Base-by-base conservation (phyloP, 2,329 filamentous ascomycete genomes). In the Cadophora sp. region DNA sequence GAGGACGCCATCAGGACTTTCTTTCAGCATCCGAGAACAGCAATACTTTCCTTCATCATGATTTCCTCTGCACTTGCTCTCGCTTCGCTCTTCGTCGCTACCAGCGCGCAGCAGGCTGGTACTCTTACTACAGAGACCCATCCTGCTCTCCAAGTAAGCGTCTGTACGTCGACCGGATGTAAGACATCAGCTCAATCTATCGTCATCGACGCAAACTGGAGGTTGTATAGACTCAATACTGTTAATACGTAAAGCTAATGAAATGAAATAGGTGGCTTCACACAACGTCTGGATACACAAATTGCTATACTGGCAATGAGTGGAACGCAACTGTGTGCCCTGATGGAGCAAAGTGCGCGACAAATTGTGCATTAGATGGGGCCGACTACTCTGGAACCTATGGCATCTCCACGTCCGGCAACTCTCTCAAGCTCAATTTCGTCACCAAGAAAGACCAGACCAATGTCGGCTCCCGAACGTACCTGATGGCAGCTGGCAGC, bases 391-490 rank as follows among this genome's bases (percentile, higher is more conserved):
- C 77, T 4, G 75, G 73, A 58, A 86, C 84, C 40, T 87, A 87
- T 66, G 85, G 87, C 72, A 85, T 89, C 75, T 84, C 81, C 62
- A 83, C 87, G 68, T 83, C 81, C 75, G 83, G 83, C 72, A 81
- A 84, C 75, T 77, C 83, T 67, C 79, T 89, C 72, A 85, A 80
- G 73, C 80, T 89, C 73, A 83, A 84, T 78, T 88, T 89, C 74
- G 85, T 89, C 69, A 88, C 85, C 70, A 81, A 85, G 73, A 80
- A 62, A 5, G n/a, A 66, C 14, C 68, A 73, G 43, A 72, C 82
- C 73, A 86, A 86, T 75, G 76, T 86, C 56, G 84, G 84, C 46
- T 81, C 87, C 65, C 86, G 90, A 74, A 81, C 89, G 62, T 92
- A 91, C 78, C 83, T 92, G 71, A 87, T 92, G 82, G 85, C 86